Evolutionary conservation across 192 early-diverging fungal genomes (phyloP), one percentile per base, ranked within the genome.

Genomic region (Backusella australiensis): DNA sequence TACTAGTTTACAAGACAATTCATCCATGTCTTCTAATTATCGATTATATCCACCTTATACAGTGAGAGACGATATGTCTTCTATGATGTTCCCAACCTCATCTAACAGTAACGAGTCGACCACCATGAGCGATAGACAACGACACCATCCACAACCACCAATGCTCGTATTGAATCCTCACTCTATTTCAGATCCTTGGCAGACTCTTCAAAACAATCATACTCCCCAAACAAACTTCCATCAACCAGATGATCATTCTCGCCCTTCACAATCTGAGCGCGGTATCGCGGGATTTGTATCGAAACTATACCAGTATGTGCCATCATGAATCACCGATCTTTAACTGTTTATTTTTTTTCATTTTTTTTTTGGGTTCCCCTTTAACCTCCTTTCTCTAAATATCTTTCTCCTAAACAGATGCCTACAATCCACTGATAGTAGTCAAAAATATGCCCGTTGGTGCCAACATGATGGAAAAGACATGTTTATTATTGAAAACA

Each of bases 401-500:
- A 44, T 39, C 26, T 46, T 67, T 42, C 34, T 70, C 38, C 21
- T 69, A 38, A 46, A 41, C 49, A 81, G 80, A 75, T 69, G 76
- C 49, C 42, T 81, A 21, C 76, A 81, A 38, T 42, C 76, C 34
- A 69, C 71, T 32, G 76, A 78, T 42, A 66, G 74, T 21, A 73
- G 68, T 23, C 67, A 81, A 7, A 81, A 80, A 44, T 80, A 83
- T 65, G 75, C 78, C 34, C 35, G 75, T 38, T 83, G 82, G 82
- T 75, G 72, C 14, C 52, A 67, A 8, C 75, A 79, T 35, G 66
- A 80, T 42, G 75, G 75, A 2, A 76, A 77, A 63, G 78, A 83
- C 42, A 83, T 83, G 82, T 83, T 83, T 71, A 74, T 80, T 39
- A 83, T 83, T 23, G 82, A 83, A 35, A 77, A 69, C 49, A 83